Evolutionary conservation across 2,329 filamentous ascomycete genomes (phyloP), one percentile per base, ranked within the genome.

Genomic region (Penicillium freii): DNA sequence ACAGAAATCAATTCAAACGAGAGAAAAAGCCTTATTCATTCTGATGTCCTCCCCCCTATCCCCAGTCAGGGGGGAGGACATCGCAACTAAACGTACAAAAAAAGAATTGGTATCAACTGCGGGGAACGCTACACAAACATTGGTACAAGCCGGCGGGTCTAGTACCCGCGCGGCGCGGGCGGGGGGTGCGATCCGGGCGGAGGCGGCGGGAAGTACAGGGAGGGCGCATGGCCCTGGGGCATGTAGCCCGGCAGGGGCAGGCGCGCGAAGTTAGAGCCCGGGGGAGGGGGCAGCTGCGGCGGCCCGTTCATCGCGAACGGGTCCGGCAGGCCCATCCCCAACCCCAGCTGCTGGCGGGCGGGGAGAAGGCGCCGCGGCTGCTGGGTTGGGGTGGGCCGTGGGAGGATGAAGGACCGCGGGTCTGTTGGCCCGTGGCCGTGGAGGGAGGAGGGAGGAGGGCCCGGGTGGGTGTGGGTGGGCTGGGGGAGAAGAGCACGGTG

Each of bases 231-330:
- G 27, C 52, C 52, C 52, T 49, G 52, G 34, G 52, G 36, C 49
- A 73, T 48, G 48, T 69, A 72, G 6, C 65, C 67, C 7, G 71
- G 70, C 19, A 70, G 56, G 15, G 68, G 69, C 47, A 73, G 66
- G 21, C 69, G 66, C 19, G 69, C 69, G 53, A 76, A 76, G 51
- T 71, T 70, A 6, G 74, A 73, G 13, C 73, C 72, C n/a, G 70
- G 71, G 7, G 73, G 74, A 19, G 74, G 73, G 15, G 75, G 75
- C 10, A 77, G 71, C 51, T 75, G 74, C n/a, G 71, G 74, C 19
- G 69, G 70, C 2, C 71, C 68, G 27, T 62, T 66, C 59, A 71
- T 64, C n/a, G 69, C 65, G 56, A 77, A 77, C 15, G 72, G 71
- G 53, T 76, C 72, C 11, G 75, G 75, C 42, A 56, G 54, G n/a